Evolutionary conservation across 129 eudicot species (phyloP).

Genomic region (Tagetes patula): DNA sequence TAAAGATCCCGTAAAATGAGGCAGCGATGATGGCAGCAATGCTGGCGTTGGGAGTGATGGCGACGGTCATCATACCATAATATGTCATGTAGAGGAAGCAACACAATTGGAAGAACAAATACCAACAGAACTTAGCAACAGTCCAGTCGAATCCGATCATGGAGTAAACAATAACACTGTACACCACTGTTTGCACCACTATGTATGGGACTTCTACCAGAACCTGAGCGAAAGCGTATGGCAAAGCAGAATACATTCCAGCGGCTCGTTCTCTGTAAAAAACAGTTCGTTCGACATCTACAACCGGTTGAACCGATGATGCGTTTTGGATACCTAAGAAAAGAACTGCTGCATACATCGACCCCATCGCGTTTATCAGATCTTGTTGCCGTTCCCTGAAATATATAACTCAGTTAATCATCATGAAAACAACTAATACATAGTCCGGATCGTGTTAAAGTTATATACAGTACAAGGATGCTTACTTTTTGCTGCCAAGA

Average conservation of each 20-base stretch:
- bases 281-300: slow-evolving; percentile 47
- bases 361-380: slow-evolving; percentile 45
- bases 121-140: slow-evolving; percentile 43
- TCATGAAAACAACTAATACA: no score
- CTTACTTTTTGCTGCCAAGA: slow-evolving; percentile 44
- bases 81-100: slow-evolving; percentile 48
- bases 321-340: slow-evolving; percentile 46
- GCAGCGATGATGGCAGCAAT: slow-evolving; percentile 46
- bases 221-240: slow-evolving; percentile 56
- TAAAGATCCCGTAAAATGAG: slow-evolving; percentile 37
- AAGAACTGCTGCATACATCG: slow-evolving; percentile 45
- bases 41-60: slow-evolving; percentile 45
- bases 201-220: slow-evolving; percentile 45
- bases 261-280: slow-evolving; percentile 56
- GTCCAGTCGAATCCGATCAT: slow-evolving; percentile 58
- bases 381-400: slow-evolving; percentile 33
- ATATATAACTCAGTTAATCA: background rate
- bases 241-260: slow-evolving; percentile 52
- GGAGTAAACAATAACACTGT: slow-evolving; percentile 44
- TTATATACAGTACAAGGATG: background rate
- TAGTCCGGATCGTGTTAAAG: no score
- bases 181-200: slow-evolving; percentile 26
- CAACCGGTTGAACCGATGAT: slow-evolving; percentile 48
- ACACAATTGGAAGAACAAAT: slow-evolving; percentile 38
- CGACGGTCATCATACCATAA: slow-evolving; percentile 56